Percentiles rank a stretch among this genome's conserved stretches.
phyloP scores from a whole-genome alignment of 2,329 filamentous ascomycete species.

The Mycosphaerella sp. region DNA sequence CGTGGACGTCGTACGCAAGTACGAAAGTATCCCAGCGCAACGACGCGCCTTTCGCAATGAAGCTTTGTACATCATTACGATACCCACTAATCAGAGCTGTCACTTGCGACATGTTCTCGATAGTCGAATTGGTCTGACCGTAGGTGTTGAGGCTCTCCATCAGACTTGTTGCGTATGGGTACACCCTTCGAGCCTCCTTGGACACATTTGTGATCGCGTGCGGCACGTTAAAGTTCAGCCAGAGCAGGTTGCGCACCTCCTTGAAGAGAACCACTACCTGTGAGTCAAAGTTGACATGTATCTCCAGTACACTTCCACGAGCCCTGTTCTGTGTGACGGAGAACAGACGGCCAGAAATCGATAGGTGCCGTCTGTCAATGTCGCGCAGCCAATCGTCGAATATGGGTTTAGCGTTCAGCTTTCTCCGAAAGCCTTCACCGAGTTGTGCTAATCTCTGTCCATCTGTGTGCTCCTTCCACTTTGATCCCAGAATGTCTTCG shows the following conservation, averaged over 20 bases:
- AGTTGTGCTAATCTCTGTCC: conserved; percentile 90
- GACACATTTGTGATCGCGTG: conserved; percentile 93
- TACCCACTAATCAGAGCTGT: conserved; percentile 84
- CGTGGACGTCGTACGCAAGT: conserved; percentile 87
- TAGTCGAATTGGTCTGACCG: conserved; percentile 77
- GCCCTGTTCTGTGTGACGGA: conserved; percentile 81
- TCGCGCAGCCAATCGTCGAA: conserved; percentile 95
- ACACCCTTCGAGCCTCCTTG: conserved; percentile 97
- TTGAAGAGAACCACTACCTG: conserved; percentile 98
- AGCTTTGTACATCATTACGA: conserved; percentile 76
- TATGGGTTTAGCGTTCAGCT: conserved; percentile 86
- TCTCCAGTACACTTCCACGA: conserved; percentile 80
- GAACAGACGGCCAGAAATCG: conserved; percentile 87
- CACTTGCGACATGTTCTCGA: conserved; percentile 79
- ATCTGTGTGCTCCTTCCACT: conserved; percentile 91
- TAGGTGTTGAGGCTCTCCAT: conserved; percentile 99
- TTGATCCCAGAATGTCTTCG: conserved; percentile 90
- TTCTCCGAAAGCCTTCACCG: conserved; percentile 89
- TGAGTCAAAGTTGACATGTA: conserved; percentile 92
- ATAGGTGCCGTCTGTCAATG: conserved; percentile 79
- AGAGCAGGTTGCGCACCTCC: conserved; percentile 90
- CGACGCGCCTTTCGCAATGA: conserved; percentile 81
- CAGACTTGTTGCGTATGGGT: conserved; percentile 92
- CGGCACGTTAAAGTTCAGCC: conserved; percentile 90
- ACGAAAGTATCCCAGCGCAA: conserved; percentile 97